Conservation (phyloP, 345 rosid species). For the Eucalyptus regnans region DNA sequence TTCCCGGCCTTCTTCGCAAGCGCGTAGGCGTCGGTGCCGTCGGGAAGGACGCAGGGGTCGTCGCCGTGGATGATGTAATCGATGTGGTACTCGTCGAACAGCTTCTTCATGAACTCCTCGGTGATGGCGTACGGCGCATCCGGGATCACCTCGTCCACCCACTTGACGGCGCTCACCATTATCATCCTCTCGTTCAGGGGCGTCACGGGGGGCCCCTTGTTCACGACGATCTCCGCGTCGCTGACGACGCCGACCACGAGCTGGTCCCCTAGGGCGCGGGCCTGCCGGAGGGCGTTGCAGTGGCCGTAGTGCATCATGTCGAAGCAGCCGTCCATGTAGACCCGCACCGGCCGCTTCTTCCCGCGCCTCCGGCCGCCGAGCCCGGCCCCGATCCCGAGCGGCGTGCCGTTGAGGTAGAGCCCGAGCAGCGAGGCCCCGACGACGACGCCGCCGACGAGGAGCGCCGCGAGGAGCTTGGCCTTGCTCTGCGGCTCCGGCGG, state of each 20-base stretch:
- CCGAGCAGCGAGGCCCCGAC: constrained; percentile 28
- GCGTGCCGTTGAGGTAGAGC: constrained; percentile 3
- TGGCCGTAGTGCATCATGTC: constrained; percentile 90
- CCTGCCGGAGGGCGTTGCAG: constrained; percentile 77
- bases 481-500: constrained; percentile 20
- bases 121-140: constrained; percentile 77
- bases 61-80: constrained; percentile 76
- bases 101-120: constrained; percentile 58
- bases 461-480: constrained; percentile 15
- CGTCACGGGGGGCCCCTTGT: constrained; percentile 72
- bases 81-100: constrained; percentile 51
- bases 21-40: constrained; percentile 69
- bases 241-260: constrained; percentile 75
- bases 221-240: constrained; percentile 54
- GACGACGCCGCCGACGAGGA: constrained; percentile 38
- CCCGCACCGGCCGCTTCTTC: constrained; percentile 45
- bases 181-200: constrained; percentile 62
- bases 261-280: constrained; percentile 55
- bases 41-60: constrained; percentile 75
- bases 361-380: constrained; percentile 6
- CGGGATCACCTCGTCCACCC: constrained; percentile 70
- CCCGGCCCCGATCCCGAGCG: not conserved
- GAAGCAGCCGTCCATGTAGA: constrained; percentile 79
- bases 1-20: constrained; percentile 74
- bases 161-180: constrained; percentile 65